Percentiles rank a stretch among this genome's conserved stretches.
Evolutionary conservation across 352 stramenopile species (phyloP).

Genomic region (Phytophthora agathidicida): DNA sequence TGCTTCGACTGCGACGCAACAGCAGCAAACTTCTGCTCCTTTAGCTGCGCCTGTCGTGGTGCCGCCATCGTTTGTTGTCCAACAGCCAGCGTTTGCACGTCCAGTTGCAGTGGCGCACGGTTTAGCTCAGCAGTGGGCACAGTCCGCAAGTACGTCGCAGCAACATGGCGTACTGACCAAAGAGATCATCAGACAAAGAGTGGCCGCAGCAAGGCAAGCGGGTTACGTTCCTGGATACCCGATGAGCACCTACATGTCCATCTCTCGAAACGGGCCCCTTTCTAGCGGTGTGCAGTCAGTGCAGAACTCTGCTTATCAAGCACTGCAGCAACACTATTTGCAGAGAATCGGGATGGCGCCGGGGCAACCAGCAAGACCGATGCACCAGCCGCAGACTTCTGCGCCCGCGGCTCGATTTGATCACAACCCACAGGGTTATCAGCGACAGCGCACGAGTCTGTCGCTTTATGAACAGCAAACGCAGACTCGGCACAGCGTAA

Average conservation of each 20-base stretch:
- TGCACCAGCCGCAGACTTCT: background rate
- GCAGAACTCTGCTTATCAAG: background rate
- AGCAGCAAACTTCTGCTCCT: background rate
- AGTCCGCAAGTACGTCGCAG: constrained; percentile 4
- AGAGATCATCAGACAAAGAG: constrained; percentile 20
- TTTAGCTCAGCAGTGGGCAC: constrained; percentile 22
- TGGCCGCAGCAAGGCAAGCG: constrained; percentile 20
- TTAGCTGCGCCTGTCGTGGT: background rate
- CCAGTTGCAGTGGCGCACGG: background rate
- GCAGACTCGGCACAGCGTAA: constrained; percentile 2
- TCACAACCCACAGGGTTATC: background rate
- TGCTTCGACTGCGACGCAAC: background rate
- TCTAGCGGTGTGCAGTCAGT: background rate
- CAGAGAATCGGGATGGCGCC: constrained; percentile 18
- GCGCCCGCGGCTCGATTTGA: constrained; percentile 1
- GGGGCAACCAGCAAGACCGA: constrained; percentile 10
- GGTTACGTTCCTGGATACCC: constrained; percentile 18
- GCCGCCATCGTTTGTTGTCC: constrained; percentile 14
- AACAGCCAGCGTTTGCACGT: constrained; percentile 3
- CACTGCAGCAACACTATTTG: constrained; percentile 15
- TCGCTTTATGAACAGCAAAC: constrained; percentile 16
- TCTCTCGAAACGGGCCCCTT: constrained; percentile 1
- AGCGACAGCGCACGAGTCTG: background rate
- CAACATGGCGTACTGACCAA: constrained; percentile 1
- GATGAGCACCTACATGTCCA: constrained; percentile 7